These are phyloP conservation scores for Termitomyces sp. DNA, from an alignment of 768 basidiomycete species.

Conservation along the genomic window DNA sequence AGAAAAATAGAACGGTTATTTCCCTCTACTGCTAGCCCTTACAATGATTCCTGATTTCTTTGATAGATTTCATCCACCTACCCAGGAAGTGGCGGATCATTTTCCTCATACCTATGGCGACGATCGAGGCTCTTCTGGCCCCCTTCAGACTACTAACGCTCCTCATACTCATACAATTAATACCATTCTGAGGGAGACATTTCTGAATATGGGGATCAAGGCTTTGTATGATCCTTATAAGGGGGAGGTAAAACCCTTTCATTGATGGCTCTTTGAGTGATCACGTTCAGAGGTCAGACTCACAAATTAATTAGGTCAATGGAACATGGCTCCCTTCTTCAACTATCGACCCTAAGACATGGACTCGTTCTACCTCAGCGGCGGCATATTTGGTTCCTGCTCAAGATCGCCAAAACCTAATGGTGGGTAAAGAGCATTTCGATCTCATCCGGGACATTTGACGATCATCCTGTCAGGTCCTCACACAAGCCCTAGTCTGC, in stretches of 20 bases:
- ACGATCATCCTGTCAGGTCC: slow-evolving; percentile 6
- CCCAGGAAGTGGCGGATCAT: slow-evolving; percentile 23
- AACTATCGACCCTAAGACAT: slow-evolving; percentile 25
- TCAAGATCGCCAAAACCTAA: slow-evolving; percentile 11
- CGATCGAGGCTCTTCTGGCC: slow-evolving; percentile 26
- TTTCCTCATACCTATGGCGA: slow-evolving; percentile 27
- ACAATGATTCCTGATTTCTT: neutral
- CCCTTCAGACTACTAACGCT: slow-evolving; percentile 28
- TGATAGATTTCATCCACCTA: slow-evolving; percentile 27
- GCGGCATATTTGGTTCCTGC: slow-evolving; percentile 24
- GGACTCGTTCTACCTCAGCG: slow-evolving; percentile 27
- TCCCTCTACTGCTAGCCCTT: neutral
- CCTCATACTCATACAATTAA: slow-evolving; percentile 26
- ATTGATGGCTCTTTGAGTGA: neutral
- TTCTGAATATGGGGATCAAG: slow-evolving; percentile 26
- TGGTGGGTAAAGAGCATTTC: slow-evolving; percentile 16
- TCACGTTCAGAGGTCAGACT: neutral
- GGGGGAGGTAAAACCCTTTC: slow-evolving; percentile 22
- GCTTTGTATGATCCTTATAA: slow-evolving; percentile 28
- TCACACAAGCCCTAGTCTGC: slow-evolving; percentile 24
- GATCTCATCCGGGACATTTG: neutral
- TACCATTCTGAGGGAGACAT: slow-evolving; percentile 22
- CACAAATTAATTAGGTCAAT: slow-evolving; percentile 21
- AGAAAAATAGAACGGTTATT: slow-evolving; percentile 36
- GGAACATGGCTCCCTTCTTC: slow-evolving; percentile 15